Base-by-base conservation (phyloP, 768 basidiomycete genomes). In the Pisolithus sp. region DNA sequence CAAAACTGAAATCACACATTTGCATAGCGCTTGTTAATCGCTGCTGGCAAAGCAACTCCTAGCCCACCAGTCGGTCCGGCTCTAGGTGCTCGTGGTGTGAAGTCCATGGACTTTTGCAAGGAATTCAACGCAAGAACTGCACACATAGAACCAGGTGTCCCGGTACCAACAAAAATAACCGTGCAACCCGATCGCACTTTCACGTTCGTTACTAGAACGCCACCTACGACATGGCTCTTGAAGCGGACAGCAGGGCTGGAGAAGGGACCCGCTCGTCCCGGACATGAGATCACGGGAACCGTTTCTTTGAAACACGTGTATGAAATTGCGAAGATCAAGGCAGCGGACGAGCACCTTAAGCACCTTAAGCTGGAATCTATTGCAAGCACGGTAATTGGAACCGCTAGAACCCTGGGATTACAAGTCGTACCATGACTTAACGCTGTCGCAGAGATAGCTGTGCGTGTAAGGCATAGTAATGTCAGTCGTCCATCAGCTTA, bases 51-150 rank as follows among this genome's bases (percentile, higher is more conserved):
- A 66, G 95, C 95, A 34, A 86, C 94, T 24, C 94, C 95, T 17
- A 89, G 91, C 37, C 95, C 95, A 51, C 95, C 95, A 8, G 88
- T 99, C 48, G 95, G 95, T 63, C 95, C 95, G 50, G 95, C 94
- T 30, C 81, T 99, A 49, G 96, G 96, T 74, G 95, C 96, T 57
- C 84, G 92, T 63, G 96, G 96, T 61, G 94, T 99, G 59, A 97
- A 96, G 72, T 93, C 93, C 24, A 98, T 98, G 89, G 96, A 99
- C 73, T 99, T 99, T 66, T 96, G 93, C 78, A 99, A 97, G 69
- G 93, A 98, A 68, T 99, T 98, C 75, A 99, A 99, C 65, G 94
- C 95, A n/a, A 85, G 86, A 57, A 97, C 95, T 18, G 86, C 90
- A 30, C 86, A 91, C 66, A 78, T 95, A 36, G 80, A 83, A 55